Percentiles rank a stretch among this genome's conserved stretches.
Conservation (phyloP, 768 basidiomycete genomes). For the Lactarius hengduanensis region DNA sequence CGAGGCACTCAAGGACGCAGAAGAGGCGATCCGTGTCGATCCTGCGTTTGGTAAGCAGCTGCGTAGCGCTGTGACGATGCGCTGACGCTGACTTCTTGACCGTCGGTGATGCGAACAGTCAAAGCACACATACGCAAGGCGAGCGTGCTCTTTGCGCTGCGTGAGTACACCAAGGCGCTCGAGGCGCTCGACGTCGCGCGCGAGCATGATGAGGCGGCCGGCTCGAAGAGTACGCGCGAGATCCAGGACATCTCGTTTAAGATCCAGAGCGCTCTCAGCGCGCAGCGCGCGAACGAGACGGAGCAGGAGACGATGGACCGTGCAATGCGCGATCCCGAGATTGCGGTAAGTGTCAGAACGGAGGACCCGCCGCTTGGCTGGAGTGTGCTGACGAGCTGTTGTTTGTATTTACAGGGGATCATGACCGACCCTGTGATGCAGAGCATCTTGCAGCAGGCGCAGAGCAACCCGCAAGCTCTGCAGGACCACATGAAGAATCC, state of each 20-base stretch:
- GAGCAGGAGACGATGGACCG: slow-evolving; percentile 91
- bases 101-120: slow-evolving; percentile 44
- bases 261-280: slow-evolving; percentile 73
- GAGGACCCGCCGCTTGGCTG: background rate
- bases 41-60: slow-evolving; percentile 66
- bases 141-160: slow-evolving; percentile 83
- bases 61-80: slow-evolving; percentile 7
- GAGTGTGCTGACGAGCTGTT: background rate
- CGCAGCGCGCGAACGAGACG: slow-evolving; percentile 77
- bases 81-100: background rate
- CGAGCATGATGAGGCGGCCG: slow-evolving; percentile 66
- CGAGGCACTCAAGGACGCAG: slow-evolving; percentile 94
- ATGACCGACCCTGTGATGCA: slow-evolving; percentile 94
- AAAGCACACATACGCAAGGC: slow-evolving; percentile 96
- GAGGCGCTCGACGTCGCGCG: slow-evolving; percentile 77
- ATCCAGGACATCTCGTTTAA: slow-evolving; percentile 80
- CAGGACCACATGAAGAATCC: slow-evolving; percentile 98
- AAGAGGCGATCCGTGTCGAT: slow-evolving; percentile 91
- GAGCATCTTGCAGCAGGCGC: slow-evolving; percentile 91
- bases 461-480: slow-evolving; percentile 81
- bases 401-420: slow-evolving; percentile 50
- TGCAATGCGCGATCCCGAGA: slow-evolving; percentile 97
- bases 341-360: slow-evolving; percentile 61
- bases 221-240: slow-evolving; percentile 74
- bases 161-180: slow-evolving; percentile 84